A percentile compares a stretch with the other conserved stretches of the same genome.
These are phyloP conservation scores for Microstegium vimineum DNA, from an alignment of 176 grass and related monocot species.

Conservation along the genomic window DNA sequence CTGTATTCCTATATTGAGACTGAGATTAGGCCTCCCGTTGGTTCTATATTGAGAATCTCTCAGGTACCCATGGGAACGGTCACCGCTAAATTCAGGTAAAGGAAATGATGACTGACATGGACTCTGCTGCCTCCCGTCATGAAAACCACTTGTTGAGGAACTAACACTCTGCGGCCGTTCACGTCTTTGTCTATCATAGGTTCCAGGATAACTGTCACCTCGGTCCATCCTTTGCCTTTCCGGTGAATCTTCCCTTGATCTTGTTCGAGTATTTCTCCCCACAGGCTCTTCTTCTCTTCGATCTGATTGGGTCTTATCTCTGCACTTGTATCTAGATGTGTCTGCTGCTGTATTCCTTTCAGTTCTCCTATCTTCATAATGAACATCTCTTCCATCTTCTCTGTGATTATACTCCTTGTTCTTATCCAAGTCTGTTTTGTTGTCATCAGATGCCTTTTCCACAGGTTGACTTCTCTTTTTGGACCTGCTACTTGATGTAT, in stretches of 20 bases:
- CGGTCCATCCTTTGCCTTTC: not conserved
- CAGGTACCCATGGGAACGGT: not conserved
- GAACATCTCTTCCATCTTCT: not conserved
- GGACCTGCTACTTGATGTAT: constrained; percentile 19
- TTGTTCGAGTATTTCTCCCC: not conserved
- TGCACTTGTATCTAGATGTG: not conserved
- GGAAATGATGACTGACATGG: not conserved
- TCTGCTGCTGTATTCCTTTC: not conserved
- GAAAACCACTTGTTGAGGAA: not conserved
- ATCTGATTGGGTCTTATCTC: not conserved
- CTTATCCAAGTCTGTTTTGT: not conserved
- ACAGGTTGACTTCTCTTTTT: not conserved
- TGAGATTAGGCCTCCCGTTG: not conserved
- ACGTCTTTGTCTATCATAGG: not conserved
- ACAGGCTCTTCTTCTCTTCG: not conserved
- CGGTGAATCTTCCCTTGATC: not conserved
- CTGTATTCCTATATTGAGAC: not conserved
- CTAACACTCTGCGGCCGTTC: not conserved
- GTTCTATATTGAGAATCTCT: not conserved
- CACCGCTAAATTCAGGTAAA: not conserved
- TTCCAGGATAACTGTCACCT: not conserved
- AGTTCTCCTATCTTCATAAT: not conserved
- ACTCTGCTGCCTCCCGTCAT: not conserved
- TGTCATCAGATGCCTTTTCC: constrained; percentile 3
- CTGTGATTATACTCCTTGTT: not conserved